Conservation (phyloP, 2,329 filamentous ascomycete genomes). For the Cordyceps farinosa region DNA sequence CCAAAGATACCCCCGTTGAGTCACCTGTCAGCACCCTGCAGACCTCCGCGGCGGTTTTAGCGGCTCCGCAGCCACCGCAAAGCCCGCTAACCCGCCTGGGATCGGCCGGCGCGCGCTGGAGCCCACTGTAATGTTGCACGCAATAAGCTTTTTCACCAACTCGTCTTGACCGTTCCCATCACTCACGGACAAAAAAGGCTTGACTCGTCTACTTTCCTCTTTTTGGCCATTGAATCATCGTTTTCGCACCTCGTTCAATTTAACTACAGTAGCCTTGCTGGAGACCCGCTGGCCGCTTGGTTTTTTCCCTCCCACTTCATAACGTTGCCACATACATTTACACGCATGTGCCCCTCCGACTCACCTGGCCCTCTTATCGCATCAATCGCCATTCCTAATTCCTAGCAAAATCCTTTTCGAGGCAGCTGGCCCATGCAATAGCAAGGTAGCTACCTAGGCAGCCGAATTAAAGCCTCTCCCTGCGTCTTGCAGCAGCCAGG, state of each 20-base stretch:
- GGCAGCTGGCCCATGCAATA: too few relatives aligned
- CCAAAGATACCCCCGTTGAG: too few relatives aligned
- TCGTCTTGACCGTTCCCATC: not conserved
- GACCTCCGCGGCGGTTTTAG: not conserved
- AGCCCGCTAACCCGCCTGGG: slow-evolving; percentile 12
- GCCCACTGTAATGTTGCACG: not conserved
- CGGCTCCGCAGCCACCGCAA: slow-evolving; percentile 8
- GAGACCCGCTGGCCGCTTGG: not conserved
- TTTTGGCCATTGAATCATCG: slow-evolving; percentile 1
- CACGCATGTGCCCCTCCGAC: too few relatives aligned
- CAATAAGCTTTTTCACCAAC: not conserved
- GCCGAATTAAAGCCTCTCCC: too few relatives aligned
- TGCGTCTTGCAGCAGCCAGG: too few relatives aligned
- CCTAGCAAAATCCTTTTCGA: too few relatives aligned
- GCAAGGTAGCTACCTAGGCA: too few relatives aligned
- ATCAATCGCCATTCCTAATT: not conserved
- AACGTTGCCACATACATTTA: not conserved
- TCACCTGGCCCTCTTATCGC: not conserved
- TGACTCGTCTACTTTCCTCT: not conserved
- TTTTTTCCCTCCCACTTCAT: not conserved
- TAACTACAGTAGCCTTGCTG: not conserved
- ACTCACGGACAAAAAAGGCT: not conserved
- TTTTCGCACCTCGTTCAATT: not conserved
- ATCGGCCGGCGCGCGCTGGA: not conserved
- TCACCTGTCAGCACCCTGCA: not conserved